phyloP scores from a whole-genome alignment of 2,329 filamentous ascomycete genomes.

The Gnomoniopsis smithogilvyi region DNA sequence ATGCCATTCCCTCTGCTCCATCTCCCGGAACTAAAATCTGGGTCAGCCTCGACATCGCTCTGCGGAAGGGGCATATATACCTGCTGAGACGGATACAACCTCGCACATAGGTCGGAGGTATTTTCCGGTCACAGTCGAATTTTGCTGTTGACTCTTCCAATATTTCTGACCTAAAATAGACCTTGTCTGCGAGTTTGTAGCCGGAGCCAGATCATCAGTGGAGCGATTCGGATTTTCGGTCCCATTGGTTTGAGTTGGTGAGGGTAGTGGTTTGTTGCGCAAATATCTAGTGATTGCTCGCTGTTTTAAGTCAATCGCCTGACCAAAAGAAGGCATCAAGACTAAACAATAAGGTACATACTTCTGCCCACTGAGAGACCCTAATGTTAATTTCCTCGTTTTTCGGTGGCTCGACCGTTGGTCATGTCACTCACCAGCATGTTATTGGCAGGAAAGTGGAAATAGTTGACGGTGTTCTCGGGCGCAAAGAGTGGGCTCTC shows the following conservation, averaged over 20 bases:
- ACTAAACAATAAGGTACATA: not conserved
- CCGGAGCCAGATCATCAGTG: not conserved
- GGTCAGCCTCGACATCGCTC: not conserved
- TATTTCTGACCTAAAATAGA: not conserved
- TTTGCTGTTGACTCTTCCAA: constrained; percentile 14
- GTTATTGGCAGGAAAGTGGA: constrained; percentile 23
- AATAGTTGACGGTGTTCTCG: constrained; percentile 16
- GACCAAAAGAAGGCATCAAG: not conserved
- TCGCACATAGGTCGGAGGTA: constrained; percentile 17
- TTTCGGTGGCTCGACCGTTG: not conserved
- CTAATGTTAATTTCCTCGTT: not conserved
- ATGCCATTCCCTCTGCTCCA: not conserved
- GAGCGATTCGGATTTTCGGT: not conserved
- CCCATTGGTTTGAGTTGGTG: not conserved
- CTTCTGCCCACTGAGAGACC: constrained; percentile 14
- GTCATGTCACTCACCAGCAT: constrained; percentile 19
- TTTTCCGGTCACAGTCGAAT: constrained; percentile 12
- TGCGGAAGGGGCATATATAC: not conserved
- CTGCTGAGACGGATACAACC: constrained; percentile 5
- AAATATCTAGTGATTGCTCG: constrained; percentile 9
- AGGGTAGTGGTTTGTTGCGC: not conserved
- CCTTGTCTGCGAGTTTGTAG: not conserved
- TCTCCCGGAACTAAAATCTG: not conserved
- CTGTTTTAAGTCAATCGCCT: not conserved
- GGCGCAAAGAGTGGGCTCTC: constrained; percentile 1